Evolutionary conservation across 345 rosid species (phyloP).

Genomic region (rapeseed (Brassica napus)): Da-Ae NC_063449.1:45099001-45099500

Average conservation of each 20-base stretch:
- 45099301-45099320: constrained; percentile 94
- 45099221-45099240: constrained; percentile 83
- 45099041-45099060: background rate
- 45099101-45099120: constrained; percentile 97
- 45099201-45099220: constrained; percentile 98
- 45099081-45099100: constrained; percentile 71
- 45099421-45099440: constrained; percentile 96
- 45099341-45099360: constrained; percentile 86
- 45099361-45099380: constrained; percentile 86
- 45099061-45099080: constrained; percentile 74
- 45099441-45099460: constrained; percentile 94
- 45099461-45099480: constrained; percentile 98
- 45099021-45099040: background rate
- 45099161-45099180: constrained; percentile 87
- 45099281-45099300: constrained; percentile 89
- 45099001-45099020: constrained; percentile 66
- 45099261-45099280: background rate
- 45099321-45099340: constrained; percentile 82
- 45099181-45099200: constrained; percentile 95
- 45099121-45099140: constrained; percentile 82
- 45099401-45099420: constrained; percentile 92
- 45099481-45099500: constrained; percentile 96
- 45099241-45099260: background rate
- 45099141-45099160: constrained; percentile 98
- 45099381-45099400: constrained; percentile 94